Evolutionary conservation across 176 grass and related monocot species (phyloP).

Genomic region (Oryza longistaminata): DNA sequence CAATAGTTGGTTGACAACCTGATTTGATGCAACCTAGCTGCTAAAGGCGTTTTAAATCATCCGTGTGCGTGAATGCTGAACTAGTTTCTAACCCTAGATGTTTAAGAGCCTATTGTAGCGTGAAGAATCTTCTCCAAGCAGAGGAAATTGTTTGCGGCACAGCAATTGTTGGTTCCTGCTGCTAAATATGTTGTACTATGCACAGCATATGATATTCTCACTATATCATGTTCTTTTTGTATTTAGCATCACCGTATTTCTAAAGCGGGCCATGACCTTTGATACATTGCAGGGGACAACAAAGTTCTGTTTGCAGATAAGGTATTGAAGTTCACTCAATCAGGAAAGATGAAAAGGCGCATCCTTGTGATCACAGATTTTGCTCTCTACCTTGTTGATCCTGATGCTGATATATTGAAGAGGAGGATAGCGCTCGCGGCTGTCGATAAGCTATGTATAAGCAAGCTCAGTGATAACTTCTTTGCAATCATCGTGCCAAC

Average conservation of each 20-base stretch:
- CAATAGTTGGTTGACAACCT: background rate
- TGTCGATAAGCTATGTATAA: constrained; percentile 77
- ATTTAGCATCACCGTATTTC: background rate
- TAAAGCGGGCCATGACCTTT: constrained; percentile 2
- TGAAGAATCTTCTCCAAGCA: background rate
- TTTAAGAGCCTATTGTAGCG: background rate
- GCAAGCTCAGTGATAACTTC: constrained; percentile 80
- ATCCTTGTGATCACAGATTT: constrained; percentile 88
- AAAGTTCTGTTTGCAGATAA: constrained; percentile 91
- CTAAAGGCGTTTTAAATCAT: background rate
- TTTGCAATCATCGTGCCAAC: constrained; percentile 82
- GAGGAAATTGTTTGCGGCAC: background rate
- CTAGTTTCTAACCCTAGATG: background rate
- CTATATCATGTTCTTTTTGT: background rate
- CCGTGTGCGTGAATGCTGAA: background rate
- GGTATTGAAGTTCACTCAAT: constrained; percentile 73
- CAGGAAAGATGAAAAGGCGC: constrained; percentile 90
- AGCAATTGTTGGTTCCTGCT: background rate
- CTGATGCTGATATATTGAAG: constrained; percentile 83
- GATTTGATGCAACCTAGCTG: background rate
- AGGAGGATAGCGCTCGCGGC: constrained; percentile 89
- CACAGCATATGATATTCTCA: too few species aligned
- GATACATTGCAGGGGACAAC: constrained; percentile 65
- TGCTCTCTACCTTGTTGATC: constrained; percentile 89
- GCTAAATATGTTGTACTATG: too few species aligned